Evolutionary conservation across 2,329 filamentous ascomycete species (phyloP).

Genomic region (Trichophyton rubrum): DNA sequence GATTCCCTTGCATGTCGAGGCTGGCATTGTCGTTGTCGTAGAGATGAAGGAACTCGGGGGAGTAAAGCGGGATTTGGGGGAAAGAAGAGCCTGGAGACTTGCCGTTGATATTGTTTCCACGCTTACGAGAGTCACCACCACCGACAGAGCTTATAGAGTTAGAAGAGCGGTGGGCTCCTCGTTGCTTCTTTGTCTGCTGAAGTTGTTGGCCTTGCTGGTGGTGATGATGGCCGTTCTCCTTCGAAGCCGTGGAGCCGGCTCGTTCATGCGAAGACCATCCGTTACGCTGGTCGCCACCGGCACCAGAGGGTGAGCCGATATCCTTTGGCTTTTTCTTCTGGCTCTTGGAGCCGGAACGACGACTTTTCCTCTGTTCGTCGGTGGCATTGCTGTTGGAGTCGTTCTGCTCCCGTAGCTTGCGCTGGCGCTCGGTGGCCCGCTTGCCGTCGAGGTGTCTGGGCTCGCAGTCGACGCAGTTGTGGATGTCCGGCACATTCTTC

Average conservation of each 20-base stretch:
- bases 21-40: slow-evolving; percentile 52
- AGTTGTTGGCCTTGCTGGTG: slow-evolving; percentile 38
- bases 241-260: slow-evolving; percentile 41
- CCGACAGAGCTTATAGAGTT: slow-evolving; percentile 61
- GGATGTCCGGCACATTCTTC: slow-evolving; percentile 59
- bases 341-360: slow-evolving; percentile 63
- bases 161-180: slow-evolving; percentile 62
- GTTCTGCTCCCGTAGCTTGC: slow-evolving; percentile 46
- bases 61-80: slow-evolving; percentile 57
- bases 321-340: slow-evolving; percentile 75
- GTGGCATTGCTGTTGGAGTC: slow-evolving; percentile 26
- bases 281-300: slow-evolving; percentile 49
- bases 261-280: slow-evolving; percentile 48
- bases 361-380: slow-evolving; percentile 54
- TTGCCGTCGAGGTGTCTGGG: slow-evolving; percentile 62
- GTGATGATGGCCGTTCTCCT: slow-evolving; percentile 29
- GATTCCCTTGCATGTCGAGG: slow-evolving; percentile 55
- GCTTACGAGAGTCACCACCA: slow-evolving; percentile 47
- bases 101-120: slow-evolving; percentile 53
- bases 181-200: slow-evolving; percentile 63
- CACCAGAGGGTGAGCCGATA: background rate
- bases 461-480: slow-evolving; percentile 82
- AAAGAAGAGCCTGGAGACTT: slow-evolving; percentile 43
- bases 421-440: slow-evolving; percentile 62
- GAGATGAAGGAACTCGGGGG: slow-evolving; percentile 60